These are phyloP conservation scores for Pythium phragmiticola DNA, from an alignment of 352 stramenopile genomes.

Conservation along the genomic window DNA sequence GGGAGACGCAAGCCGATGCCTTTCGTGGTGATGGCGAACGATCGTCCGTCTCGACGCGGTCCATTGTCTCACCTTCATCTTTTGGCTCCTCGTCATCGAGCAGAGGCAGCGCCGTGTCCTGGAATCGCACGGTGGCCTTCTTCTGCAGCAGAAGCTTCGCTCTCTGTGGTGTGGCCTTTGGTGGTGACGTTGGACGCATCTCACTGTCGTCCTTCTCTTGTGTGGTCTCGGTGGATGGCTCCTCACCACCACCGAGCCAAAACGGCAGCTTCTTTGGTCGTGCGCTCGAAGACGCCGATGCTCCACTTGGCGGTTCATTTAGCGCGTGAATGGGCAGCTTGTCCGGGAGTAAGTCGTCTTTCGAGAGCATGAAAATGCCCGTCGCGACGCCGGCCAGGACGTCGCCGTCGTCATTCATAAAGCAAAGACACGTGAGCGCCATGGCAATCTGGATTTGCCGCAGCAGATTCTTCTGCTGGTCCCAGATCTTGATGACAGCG, in stretches of 20 bases:
- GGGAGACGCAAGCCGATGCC: neutral
- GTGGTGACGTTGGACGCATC: neutral
- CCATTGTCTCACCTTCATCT: neutral
- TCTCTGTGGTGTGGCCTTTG: neutral
- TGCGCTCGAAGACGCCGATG: neutral
- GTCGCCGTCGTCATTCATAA: conserved; percentile 64
- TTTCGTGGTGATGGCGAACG: neutral
- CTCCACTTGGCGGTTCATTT: neutral
- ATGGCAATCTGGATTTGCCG: conserved; percentile 57
- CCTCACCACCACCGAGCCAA: conserved; percentile 13
- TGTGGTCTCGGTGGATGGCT: neutral
- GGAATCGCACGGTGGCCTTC: conserved; percentile 7
- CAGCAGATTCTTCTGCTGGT: conserved; percentile 55
- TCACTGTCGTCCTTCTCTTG: neutral
- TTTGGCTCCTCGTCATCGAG: neutral
- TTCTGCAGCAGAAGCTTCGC: conserved; percentile 5
- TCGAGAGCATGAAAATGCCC: conserved; percentile 61
- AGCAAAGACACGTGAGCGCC: conserved; percentile 61
- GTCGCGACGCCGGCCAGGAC: conserved; percentile 49
- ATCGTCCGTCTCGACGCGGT: neutral
- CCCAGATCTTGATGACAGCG: conserved; percentile 70
- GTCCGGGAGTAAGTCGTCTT: conserved; percentile 54
- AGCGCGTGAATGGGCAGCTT: conserved; percentile 30
- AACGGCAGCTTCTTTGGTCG: conserved; percentile 15
- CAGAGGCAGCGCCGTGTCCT: neutral